Evolutionary conservation across 2,329 filamentous ascomycete genomes (phyloP).

Genomic region (Diplodia scrobiculata): DNA sequence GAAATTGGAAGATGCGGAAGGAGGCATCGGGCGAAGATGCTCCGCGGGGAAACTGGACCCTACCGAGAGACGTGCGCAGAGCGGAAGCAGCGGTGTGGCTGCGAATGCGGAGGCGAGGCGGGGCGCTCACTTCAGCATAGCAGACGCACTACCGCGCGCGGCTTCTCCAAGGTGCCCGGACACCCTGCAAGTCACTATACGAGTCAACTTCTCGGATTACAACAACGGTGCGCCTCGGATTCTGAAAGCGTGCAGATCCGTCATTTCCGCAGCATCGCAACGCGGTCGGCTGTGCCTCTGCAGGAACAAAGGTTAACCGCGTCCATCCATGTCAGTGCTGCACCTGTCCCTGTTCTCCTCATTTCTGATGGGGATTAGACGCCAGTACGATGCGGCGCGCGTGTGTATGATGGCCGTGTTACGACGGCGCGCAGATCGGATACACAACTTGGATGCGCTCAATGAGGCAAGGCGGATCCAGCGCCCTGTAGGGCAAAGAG

Average conservation of each 20-base stretch:
- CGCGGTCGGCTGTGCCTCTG: constrained; percentile 1
- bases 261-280: neutral
- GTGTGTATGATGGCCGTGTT: constrained; percentile 5
- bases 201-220: neutral
- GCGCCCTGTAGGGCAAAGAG: constrained; percentile 2
- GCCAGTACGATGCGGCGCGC: constrained; percentile 1
- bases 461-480: constrained; percentile 9
- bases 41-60: neutral
- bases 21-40: neutral
- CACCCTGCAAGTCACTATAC: neutral
- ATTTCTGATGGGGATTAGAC: neutral
- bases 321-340: neutral
- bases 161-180: neutral
- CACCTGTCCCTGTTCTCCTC: constrained; percentile 8
- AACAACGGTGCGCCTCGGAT: neutral
- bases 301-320: neutral
- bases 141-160: neutral
- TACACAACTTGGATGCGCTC: neutral
- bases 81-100: constrained; percentile 20
- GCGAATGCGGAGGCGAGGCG: neutral
- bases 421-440: neutral
- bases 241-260: neutral
- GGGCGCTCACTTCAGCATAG: constrained; percentile 9
- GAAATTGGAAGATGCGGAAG: constrained; percentile 1
- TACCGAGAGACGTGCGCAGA: constrained; percentile 14